A percentile compares a stretch with the other conserved stretches of the same genome.
Evolutionary conservation across 257 asterid species (phyloP).

Genomic region (Nicotiana paniculata): DNA sequence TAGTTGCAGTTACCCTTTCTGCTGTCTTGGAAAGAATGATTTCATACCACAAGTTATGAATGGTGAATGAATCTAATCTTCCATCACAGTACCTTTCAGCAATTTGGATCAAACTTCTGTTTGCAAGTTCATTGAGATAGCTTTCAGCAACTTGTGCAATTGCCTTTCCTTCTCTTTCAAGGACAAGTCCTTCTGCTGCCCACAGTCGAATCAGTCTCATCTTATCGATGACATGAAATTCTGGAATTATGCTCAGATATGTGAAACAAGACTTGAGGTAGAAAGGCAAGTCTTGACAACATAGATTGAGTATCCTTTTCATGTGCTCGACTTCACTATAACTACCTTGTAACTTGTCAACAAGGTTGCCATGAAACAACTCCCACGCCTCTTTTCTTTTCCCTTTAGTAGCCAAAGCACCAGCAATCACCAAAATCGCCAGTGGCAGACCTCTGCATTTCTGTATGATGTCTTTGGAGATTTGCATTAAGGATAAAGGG

Average conservation of each 20-base stretch:
- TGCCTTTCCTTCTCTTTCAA: neutral
- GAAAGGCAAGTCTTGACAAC: slow-evolving; percentile 20
- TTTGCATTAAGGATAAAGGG: slow-evolving; percentile 2
- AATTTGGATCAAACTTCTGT: slow-evolving; percentile 4
- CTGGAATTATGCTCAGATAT: slow-evolving; percentile 19
- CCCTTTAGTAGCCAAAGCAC: slow-evolving; percentile 14
- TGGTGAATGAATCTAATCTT: neutral
- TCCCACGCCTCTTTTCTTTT: slow-evolving; percentile 12
- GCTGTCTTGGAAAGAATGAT: slow-evolving; percentile 8
- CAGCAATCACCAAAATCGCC: slow-evolving; percentile 17
- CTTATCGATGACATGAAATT: slow-evolving; percentile 2
- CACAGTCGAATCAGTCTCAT: slow-evolving; percentile 15
- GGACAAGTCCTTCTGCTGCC: slow-evolving; percentile 22
- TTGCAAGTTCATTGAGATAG: slow-evolving; percentile 18
- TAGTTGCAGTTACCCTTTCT: slow-evolving; percentile 9
- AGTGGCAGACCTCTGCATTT: slow-evolving; percentile 25
- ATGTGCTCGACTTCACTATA: slow-evolving; percentile 1
- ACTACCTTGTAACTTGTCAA: slow-evolving; percentile 8
- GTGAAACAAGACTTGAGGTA: slow-evolving; percentile 17
- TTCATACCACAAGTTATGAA: slow-evolving; percentile 11
- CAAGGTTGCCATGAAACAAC: neutral
- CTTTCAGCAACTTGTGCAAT: slow-evolving; percentile 16
- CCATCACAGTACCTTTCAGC: neutral
- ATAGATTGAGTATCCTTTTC: slow-evolving; percentile 6
- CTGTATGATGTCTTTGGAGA: neutral